Evolutionary conservation across 306 rosid genomes (phyloP), one percentile per base, ranked within the genome.

Genomic region (Oemleria cerasiformis): DNA sequence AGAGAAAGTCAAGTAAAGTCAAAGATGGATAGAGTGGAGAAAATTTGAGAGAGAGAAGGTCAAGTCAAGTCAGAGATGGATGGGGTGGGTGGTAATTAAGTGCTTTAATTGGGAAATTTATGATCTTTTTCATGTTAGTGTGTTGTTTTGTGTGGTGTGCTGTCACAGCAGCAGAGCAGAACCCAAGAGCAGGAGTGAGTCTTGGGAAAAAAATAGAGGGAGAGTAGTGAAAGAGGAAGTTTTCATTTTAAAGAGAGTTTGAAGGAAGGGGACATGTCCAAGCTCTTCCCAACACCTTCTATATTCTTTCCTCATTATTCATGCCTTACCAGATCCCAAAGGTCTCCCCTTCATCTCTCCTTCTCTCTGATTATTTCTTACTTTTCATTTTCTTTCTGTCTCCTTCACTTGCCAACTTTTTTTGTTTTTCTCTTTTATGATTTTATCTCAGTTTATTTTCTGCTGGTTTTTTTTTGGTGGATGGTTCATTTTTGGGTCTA

Each of bases 251-350:
- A 14, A 38, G 9, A 73, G 70, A 75, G 84, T 86, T 77, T 81
- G 84, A 72, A 68, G 77, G 30, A 61, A 72, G 85, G 92, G 76
- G 76, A 91, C 97, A 87, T 92, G 98, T 83, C 85, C 71, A 49
- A 72, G 47, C 44, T 68, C 73, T 67, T 66, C 84, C 98, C 90
- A 79, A 84, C 92, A 90, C n/a, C 64, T 25, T 25, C 30, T 72
- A 73, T 47, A 51, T 68, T 71, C 63, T 78, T 81, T 82, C 84
- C 87, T 83, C 36, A 30, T 30, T 74, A 86, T 83, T 75, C 83
- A 57, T 74, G 58, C 68, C 85, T 78, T 76, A 63, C 75, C 83
- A 78, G 84, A 87, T 85, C 88, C 90, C 87, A 74, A 75, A 80
- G 92, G 87, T 83, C 72, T 78, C 62, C 57, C 68, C 77, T 34